Evolutionary conservation across 805 yeast genomes (phyloP).

Genomic region (Maudiozyma turicensis): DNA sequence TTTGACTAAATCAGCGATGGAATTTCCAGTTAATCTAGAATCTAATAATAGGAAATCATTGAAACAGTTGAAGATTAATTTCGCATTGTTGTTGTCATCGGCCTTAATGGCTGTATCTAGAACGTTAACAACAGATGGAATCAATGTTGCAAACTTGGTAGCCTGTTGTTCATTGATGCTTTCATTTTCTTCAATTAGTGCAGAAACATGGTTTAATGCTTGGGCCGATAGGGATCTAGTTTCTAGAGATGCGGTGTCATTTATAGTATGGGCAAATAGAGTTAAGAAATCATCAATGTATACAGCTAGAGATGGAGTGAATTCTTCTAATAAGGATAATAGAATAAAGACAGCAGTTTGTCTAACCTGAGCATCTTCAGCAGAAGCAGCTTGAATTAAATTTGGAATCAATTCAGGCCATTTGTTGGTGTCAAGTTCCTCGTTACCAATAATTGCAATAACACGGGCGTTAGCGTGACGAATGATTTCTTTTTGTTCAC

Average conservation of each 20-base stretch:
- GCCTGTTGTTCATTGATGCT: slow-evolving; percentile 39
- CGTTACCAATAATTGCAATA: slow-evolving; percentile 73
- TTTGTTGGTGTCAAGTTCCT: slow-evolving; percentile 54
- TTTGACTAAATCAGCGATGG: slow-evolving; percentile 56
- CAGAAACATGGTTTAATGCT: slow-evolving; percentile 61
- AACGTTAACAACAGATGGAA: slow-evolving; percentile 76
- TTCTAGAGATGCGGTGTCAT: slow-evolving; percentile 51
- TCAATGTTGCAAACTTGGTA: slow-evolving; percentile 46
- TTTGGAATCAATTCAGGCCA: slow-evolving; percentile 76
- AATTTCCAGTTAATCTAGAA: slow-evolving; percentile 67
- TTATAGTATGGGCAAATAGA: slow-evolving; percentile 61
- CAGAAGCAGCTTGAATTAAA: slow-evolving; percentile 58
- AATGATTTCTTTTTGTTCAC: slow-evolving; percentile 51
- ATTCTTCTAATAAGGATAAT: slow-evolving; percentile 65
- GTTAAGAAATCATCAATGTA: slow-evolving; percentile 59
- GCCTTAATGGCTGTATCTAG: slow-evolving; percentile 61
- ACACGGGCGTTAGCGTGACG: slow-evolving; percentile 88
- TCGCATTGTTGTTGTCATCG: slow-evolving; percentile 64
- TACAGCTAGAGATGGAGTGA: slow-evolving; percentile 46
- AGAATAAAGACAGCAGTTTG: slow-evolving; percentile 80
- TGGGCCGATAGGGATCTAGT: slow-evolving; percentile 76
- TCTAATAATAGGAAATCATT: slow-evolving; percentile 72
- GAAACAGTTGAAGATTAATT: slow-evolving; percentile 73
- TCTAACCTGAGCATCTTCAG: slow-evolving; percentile 44
- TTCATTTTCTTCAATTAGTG: slow-evolving; percentile 53